phyloP scores from a whole-genome alignment of 805 yeast genomes.

The Blastobotrys chiropterorum region DNA sequence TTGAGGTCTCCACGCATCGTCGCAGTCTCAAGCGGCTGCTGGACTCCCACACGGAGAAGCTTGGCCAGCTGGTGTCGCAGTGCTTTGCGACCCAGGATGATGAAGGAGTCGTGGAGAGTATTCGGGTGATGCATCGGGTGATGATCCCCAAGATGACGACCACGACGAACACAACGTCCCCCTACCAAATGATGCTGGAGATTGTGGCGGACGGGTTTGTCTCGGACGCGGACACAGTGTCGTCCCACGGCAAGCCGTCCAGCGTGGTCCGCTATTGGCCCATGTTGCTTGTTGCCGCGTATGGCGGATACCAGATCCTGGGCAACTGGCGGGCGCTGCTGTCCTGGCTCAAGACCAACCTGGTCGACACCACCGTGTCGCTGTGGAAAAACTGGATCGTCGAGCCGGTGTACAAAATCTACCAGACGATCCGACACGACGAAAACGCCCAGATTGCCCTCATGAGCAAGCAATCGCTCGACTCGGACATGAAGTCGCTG shows the following conservation, averaged over 20 bases:
- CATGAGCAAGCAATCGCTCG: slow-evolving; percentile 70
- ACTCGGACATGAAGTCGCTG: slow-evolving; percentile 70
- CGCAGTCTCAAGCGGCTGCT: neutral
- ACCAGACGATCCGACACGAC: slow-evolving; percentile 81
- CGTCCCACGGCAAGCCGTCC: slow-evolving; percentile 12
- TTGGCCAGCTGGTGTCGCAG: slow-evolving; percentile 14
- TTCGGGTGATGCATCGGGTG: neutral
- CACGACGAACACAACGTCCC: neutral
- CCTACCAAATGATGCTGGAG: neutral
- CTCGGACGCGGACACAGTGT: neutral
- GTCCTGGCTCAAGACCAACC: slow-evolving; percentile 50
- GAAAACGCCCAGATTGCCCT: slow-evolving; percentile 66
- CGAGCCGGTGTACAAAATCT: slow-evolving; percentile 63
- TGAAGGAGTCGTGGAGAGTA: neutral
- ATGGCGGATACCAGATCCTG: slow-evolving; percentile 30
- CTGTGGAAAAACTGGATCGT: slow-evolving; percentile 80
- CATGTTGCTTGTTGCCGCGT: slow-evolving; percentile 30
- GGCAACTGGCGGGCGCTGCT: slow-evolving; percentile 48
- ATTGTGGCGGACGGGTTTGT: neutral
- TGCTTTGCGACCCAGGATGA: slow-evolving; percentile 2
- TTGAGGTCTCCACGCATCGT: neutral
- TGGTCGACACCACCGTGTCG: slow-evolving; percentile 58
- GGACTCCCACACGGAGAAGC: slow-evolving; percentile 5
- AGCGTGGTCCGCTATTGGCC: slow-evolving; percentile 62
- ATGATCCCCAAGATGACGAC: neutral